Evolutionary conservation across 1,284 basidiomycete genomes (phyloP), one percentile per base, ranked within the genome.

Genomic region (Ustanciosporium gigantosporum): DNA sequence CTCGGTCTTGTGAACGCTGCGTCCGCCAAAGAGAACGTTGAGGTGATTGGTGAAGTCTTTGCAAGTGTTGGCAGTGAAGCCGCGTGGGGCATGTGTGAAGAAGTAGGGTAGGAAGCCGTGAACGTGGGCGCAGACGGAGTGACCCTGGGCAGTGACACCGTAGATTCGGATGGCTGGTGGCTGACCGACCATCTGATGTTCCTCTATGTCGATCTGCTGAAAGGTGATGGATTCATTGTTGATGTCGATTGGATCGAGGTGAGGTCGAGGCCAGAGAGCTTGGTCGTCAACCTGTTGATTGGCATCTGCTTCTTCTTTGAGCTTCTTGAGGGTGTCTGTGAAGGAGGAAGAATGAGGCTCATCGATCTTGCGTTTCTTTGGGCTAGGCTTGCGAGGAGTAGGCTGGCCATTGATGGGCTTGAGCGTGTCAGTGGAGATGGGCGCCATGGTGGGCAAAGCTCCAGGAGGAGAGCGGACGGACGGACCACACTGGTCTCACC

Each of bases 191-290:
- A 51, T 41, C 35, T 67, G 67, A 19, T 62, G 48, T 50, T 77
- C 75, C 37, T 77, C 75, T 32, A 76, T 70, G 36, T 77, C 75
- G 42, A 77, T 76, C 49, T 77, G 75, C 51, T 77, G 75, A 42
- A 77, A 77, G 20, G 62, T 61, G 44, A 74, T 51, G 21, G 31
- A 29, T 25, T 71, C 60, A 8, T 37, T 51, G 20, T 62, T 43
- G 21, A 61, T 35, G 37, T 73, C 62, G 31, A 75, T 40, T 2
- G 52, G 47, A 3, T 55, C 42, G 20, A 73, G 46, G 14, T 48
- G 38, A 4, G 73, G 73, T 9, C 73, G 62, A 3, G 65, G 64
- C 73, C 73, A 75, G 9, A 51, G 31, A 22, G 59, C 55, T 27
- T 68, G 40, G 20, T 57, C 58, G 38, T 68, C 72, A 14, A 52